Evolutionary conservation across 2,329 filamentous ascomycete genomes (phyloP).

Genomic region (Sporothrix brunneoviolacea): DNA sequence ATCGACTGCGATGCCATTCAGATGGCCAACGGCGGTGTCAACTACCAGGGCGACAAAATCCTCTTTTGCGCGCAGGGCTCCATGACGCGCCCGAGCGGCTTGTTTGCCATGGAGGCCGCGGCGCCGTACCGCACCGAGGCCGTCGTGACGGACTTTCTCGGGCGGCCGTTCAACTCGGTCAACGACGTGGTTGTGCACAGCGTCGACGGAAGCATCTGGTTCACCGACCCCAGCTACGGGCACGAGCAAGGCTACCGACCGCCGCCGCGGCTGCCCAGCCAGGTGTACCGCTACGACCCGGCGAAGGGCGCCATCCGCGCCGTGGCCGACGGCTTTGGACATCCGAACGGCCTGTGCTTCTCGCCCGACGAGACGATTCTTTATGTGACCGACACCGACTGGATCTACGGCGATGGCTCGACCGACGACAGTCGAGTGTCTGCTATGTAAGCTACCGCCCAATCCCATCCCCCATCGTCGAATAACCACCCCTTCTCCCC

Average conservation of each 20-base stretch:
- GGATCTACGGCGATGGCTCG: slow-evolving; percentile 24
- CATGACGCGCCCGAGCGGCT: slow-evolving; percentile 27
- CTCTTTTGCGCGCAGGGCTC: slow-evolving; percentile 23
- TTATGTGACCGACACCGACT: slow-evolving; percentile 38
- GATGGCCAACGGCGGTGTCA: slow-evolving; percentile 16
- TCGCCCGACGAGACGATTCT: slow-evolving; percentile 31
- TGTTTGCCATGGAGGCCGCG: slow-evolving; percentile 27
- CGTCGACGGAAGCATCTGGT: slow-evolving; percentile 40
- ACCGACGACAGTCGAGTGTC: slow-evolving; percentile 24
- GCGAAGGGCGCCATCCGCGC: slow-evolving; percentile 35
- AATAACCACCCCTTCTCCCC: no score
- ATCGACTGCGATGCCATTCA: background rate
- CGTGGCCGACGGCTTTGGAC: slow-evolving; percentile 40
- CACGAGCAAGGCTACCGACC: slow-evolving; percentile 38
- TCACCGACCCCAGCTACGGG: slow-evolving; percentile 41
- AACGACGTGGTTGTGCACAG: slow-evolving; percentile 34
- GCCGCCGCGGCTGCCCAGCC: slow-evolving; percentile 36
- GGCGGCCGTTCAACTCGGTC: slow-evolving; percentile 40
- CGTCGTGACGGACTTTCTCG: slow-evolving; percentile 36
- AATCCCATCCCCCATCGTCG: no score
- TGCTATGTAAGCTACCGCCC: no score
- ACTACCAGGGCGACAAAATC: slow-evolving; percentile 37
- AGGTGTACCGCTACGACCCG: slow-evolving; percentile 41
- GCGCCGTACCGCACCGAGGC: slow-evolving; percentile 27
- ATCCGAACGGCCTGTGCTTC: slow-evolving; percentile 36